Base-by-base conservation (phyloP, 2,329 filamentous ascomycete genomes). In the Rutstroemia sydowiana region DNA sequence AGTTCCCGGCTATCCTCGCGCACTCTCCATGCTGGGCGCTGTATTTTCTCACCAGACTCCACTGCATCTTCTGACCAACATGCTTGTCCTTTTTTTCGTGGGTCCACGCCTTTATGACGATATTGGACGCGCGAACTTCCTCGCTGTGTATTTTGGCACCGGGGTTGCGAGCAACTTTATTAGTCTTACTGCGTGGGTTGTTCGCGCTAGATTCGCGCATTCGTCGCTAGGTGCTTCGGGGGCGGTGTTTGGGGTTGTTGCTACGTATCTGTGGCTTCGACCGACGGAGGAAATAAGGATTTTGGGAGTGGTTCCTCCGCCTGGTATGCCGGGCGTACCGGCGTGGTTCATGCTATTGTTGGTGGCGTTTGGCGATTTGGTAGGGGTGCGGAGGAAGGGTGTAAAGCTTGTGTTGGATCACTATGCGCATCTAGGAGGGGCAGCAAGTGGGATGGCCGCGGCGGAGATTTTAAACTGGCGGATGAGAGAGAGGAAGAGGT, bases 101-200 rank as follows among this genome's bases (percentile, higher is more conserved):
- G 88, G 86, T 21, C 76, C 77, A 9, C 73, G 76, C 1, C 71
- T 88, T 31, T 84, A 88, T 68, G 82, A 88, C 55, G 83, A 88
- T 59, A 70, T 88, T 23, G 85, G 84, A 10, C 75, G 85, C 10
- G 83, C 77, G 13, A 75, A 78, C 51, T 88, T 89, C 68, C 69
- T 89, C 18, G 77, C 82, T n/a, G 69, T 87, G 30, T 88, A 84
- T 66, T 57, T 85, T 30, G 70, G 75, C 7, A 75, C 75, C 6
- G 85, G 84, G 48, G 71, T 74, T 1, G 40, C 81, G 1, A 81
- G 78, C 8, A 81, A 79, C 54, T 75, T 83, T 55, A 70, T 73
- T n/a, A 81, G 78, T 41, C 70, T 89, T 53, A 47, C 63, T 5
- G 66, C 60, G 51, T 68, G 68, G 51, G 73, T 75, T 11, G 36